Conservation (phyloP, 2,329 filamentous ascomycete genomes). For the Coniochaeta ligniaria region DNA sequence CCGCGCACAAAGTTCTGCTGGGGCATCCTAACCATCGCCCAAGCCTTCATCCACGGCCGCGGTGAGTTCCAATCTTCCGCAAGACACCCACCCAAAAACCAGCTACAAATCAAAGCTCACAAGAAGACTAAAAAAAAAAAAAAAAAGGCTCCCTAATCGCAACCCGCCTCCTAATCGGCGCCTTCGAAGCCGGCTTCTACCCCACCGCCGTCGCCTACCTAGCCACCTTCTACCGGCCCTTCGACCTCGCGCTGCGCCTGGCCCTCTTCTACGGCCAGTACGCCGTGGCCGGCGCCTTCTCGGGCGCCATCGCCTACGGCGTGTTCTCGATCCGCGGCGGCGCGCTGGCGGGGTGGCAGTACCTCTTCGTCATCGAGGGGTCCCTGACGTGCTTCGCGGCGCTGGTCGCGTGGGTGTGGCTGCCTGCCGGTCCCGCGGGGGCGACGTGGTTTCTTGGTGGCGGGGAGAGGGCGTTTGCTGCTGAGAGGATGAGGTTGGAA, state of each 20-base stretch:
- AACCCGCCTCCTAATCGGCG: slow-evolving; percentile 15
- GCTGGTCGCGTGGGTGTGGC: slow-evolving; percentile 27
- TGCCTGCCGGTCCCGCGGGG: slow-evolving; percentile 27
- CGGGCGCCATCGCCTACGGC: slow-evolving; percentile 39
- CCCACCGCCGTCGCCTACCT: slow-evolving; percentile 48
- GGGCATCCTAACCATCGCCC: slow-evolving; percentile 19
- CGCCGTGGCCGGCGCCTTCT: slow-evolving; percentile 47
- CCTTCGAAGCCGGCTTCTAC: slow-evolving; percentile 45
- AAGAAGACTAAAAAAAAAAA: too few relatives aligned
- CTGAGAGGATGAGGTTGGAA: slow-evolving; percentile 25
- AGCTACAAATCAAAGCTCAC: too few relatives aligned
- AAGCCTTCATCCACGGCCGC: slow-evolving; percentile 20
- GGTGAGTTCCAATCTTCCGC: slow-evolving; percentile 6
- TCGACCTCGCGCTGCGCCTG: slow-evolving; percentile 46
- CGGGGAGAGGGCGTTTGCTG: slow-evolving; percentile 27
- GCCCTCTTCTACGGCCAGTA: slow-evolving; percentile 51
- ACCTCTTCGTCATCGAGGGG: slow-evolving; percentile 38
- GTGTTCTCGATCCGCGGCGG: slow-evolving; percentile 27
- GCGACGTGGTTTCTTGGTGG: slow-evolving; percentile 29
- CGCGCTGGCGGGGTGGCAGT: slow-evolving; percentile 27
- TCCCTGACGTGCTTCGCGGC: slow-evolving; percentile 28
- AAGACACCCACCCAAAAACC: background rate
- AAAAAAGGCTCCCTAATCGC: slow-evolving; percentile 13
- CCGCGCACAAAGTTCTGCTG: slow-evolving; percentile 24
- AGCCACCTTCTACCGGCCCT: slow-evolving; percentile 50